Evolutionary conservation across 2,329 filamentous ascomycete genomes (phyloP), one percentile per base, ranked within the genome.

Genomic region (Helminthosporium solani): DNA sequence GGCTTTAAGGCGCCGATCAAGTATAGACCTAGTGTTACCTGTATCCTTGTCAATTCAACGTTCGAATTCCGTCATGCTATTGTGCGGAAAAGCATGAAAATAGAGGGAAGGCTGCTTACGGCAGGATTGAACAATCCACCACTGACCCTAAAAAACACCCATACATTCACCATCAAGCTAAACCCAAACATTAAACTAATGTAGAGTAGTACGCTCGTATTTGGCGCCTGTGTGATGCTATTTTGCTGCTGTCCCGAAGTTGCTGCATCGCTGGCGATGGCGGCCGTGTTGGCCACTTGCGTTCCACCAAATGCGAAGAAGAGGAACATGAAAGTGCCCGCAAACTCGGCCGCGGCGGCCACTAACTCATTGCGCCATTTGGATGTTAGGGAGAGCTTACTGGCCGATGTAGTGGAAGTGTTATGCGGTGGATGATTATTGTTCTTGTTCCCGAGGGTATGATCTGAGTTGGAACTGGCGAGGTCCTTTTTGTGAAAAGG

Each of bases 61-160:
- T 25, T 11, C n/a, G 6, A 9, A 25, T 6, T 15, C 20, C 16
- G 12, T 25, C 18, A 36, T 23, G 3, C 20, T 38, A 2, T 8
- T 31, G 14, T 14, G 4, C 14, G 7, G 5, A 14, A 31, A 12
- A 12, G 8, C 9, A 4, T 31, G 4, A 14, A 12, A 12, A 31
- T 31, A 31, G 8, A 12, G 12, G 23, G 2, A 33, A 9, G 21
- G 18, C 3, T 9, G 58, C 66, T 56, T 61, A 71, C 68, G 43
- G 70, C 69, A 21, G 70, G 70, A 47, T 72, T 72, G 44, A 72
- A 72, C 2, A 72, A 40, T 8, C 68, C 69, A 18, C 69, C 70
- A 33, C 57, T 65, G 6, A 71, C 68, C 2, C 68, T 43, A 38
- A 70, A 72, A 45, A 72, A 72, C 1, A 70, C 61, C 70, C 70